Evolutionary conservation across 768 basidiomycete genomes (phyloP).

Genomic region (Arthromyces matolae): DNA sequence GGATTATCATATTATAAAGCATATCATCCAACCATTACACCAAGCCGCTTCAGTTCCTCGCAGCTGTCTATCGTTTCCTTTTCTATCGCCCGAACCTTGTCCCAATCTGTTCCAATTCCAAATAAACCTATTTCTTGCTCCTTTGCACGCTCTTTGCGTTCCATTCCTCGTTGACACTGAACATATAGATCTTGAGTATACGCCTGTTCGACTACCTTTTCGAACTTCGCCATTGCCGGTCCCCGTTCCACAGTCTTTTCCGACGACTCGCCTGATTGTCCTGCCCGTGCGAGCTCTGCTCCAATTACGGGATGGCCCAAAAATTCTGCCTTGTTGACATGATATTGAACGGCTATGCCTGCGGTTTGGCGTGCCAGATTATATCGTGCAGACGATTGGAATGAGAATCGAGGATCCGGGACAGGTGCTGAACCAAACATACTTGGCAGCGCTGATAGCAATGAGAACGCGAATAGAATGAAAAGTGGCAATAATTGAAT

Average conservation of each 20-base stretch:
- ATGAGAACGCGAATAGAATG: slow-evolving; percentile 78
- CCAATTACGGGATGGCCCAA: slow-evolving; percentile 71
- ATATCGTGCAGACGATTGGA: slow-evolving; percentile 55
- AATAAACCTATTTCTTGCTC: slow-evolving; percentile 83
- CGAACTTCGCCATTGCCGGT: slow-evolving; percentile 58
- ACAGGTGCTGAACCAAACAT: slow-evolving; percentile 62
- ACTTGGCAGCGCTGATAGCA: slow-evolving; percentile 76
- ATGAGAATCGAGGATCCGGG: slow-evolving; percentile 81
- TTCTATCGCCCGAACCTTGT: slow-evolving; percentile 75
- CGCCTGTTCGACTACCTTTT: slow-evolving; percentile 67
- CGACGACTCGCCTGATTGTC: slow-evolving; percentile 28
- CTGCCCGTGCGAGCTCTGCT: slow-evolving; percentile 58
- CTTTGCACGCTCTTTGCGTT: slow-evolving; percentile 64
- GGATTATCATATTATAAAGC: slow-evolving; percentile 9
- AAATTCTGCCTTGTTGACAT: slow-evolving; percentile 78
- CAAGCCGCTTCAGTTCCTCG: slow-evolving; percentile 66
- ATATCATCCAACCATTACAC: slow-evolving; percentile 41
- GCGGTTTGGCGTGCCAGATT: slow-evolving; percentile 71
- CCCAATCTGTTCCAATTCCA: slow-evolving; percentile 90
- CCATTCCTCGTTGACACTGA: slow-evolving; percentile 67
- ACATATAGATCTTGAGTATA: slow-evolving; percentile 70
- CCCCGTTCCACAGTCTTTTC: slow-evolving; percentile 29
- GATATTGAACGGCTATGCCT: slow-evolving; percentile 73
- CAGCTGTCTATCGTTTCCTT: slow-evolving; percentile 71
- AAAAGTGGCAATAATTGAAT: slow-evolving; percentile 83